A percentile compares a stretch with the other conserved stretches of the same genome.
Conservation (phyloP, 371 early-diverging fungal species). For the Mucor velutinosus region DNA sequence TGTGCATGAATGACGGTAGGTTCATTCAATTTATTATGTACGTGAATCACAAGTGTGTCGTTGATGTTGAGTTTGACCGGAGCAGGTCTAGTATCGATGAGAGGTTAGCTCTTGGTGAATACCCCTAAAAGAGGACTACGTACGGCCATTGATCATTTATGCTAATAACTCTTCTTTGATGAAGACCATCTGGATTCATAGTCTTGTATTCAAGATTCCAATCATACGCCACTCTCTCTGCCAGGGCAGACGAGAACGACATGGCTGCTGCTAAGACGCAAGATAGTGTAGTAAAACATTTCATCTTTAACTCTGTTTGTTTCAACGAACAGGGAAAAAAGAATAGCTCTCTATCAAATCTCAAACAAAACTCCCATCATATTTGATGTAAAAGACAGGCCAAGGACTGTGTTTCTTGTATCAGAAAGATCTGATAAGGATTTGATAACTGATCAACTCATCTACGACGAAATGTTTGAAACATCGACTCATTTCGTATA, state of each 20-base stretch:
- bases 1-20: constrained; percentile 70
- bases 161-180: constrained; percentile 67
- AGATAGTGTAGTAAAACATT: not conserved
- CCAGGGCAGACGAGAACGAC: constrained; percentile 9
- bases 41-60: constrained; percentile 65
- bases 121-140: constrained; percentile 14
- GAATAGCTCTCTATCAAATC: not conserved
- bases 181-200: constrained; percentile 69
- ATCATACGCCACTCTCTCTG: constrained; percentile 58
- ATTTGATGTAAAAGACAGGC: not conserved
- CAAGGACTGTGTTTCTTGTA: not conserved
- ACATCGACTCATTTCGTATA: not conserved
- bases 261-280: not conserved
- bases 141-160: constrained; percentile 78
- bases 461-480: not conserved
- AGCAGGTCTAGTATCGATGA: constrained; percentile 32
- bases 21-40: constrained; percentile 62
- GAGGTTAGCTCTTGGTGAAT: not conserved
- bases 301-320: not conserved
- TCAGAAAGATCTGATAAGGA: not conserved
- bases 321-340: not conserved
- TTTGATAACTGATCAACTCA: not conserved
- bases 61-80: constrained; percentile 41
- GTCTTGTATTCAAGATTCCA: constrained; percentile 72
- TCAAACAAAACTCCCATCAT: not conserved